Base-by-base conservation (phyloP, 352 stramenopile genomes). In the Pythium folliculosum region DNA sequence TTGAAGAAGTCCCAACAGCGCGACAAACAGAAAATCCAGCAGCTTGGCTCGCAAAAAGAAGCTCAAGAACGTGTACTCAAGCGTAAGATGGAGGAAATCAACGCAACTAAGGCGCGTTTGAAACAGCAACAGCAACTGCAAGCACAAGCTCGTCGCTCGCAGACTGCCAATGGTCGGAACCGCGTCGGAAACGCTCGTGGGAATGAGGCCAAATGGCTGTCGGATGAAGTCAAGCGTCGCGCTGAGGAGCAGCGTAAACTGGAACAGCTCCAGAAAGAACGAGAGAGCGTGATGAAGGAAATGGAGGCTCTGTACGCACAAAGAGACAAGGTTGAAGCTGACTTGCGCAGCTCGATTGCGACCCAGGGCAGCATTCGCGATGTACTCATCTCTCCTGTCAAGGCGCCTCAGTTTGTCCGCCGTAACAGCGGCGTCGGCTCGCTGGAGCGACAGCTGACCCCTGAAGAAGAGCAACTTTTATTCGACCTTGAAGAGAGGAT, bases 81-180 rank as follows among this genome's bases (percentile, higher is more conserved):
- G 71, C 83, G 88, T 4, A 94, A 94, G 62, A 94, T 95, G 85
- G 86, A 96, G 62, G 88, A 96, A 63, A 82, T 92, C 50, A 86
- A 80, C 16, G 84, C 82, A 14, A 80, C 82, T 6, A 96, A 95
- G 62, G 82, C 86, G 30, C 71, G 83, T 17, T 60, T 96, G n/a
- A 94, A 95, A 67, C 86, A 95, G 23, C 88, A 96, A 45, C 84
- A 94, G 52, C 80, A 92, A 60, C 32, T 93, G 9, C 85, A 85
- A 52, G 82, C 82, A 0, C 82, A 94, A 57, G 82, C 86, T 22
- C 85, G 78, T 32, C 82, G 86, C 55, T 89, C 81, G 53, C 89
- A 91, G 55, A 60, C 83, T 49, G 49, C 73, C 0, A 71, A 86
- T 63, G 80, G 82, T 38, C 78, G 82, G 14, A 86, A 80, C 60